Evolutionary conservation across 768 basidiomycete genomes (phyloP).

Genomic region (Mycena chlorophos): DNA sequence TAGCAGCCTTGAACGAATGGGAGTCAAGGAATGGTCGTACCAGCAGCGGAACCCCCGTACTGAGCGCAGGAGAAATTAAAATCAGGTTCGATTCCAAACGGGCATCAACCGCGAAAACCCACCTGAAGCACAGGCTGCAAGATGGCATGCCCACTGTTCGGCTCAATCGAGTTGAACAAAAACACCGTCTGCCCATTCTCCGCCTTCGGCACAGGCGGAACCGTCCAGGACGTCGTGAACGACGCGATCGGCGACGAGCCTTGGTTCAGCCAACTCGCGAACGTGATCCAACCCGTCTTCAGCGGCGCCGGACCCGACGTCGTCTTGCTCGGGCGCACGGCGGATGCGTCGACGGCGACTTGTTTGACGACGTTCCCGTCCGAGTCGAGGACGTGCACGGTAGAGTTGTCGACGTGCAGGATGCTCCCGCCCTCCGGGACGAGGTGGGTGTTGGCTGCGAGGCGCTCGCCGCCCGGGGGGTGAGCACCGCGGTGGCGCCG

Average conservation of each 20-base stretch:
- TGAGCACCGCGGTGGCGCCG: background rate
- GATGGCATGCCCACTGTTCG: background rate
- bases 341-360: background rate
- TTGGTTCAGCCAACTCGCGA: constrained; percentile 7
- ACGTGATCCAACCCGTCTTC: constrained; percentile 7
- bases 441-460: background rate
- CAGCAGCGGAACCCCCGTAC: too few relatives aligned
- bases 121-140: constrained; percentile 16
- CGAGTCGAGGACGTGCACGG: background rate
- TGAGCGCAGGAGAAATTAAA: too few relatives aligned
- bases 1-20: too few relatives aligned
- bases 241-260: constrained; percentile 5
- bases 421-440: background rate
- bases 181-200: constrained; percentile 3
- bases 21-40: too few relatives aligned
- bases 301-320: background rate
- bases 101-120: constrained; percentile 2
- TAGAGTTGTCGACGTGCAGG: background rate
- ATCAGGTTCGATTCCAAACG: too few relatives aligned
- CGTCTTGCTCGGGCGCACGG: background rate
- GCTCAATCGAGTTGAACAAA: constrained; percentile 12
- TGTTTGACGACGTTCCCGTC: background rate
- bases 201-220: constrained; percentile 6
- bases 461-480: background rate
- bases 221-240: constrained; percentile 10